Evolutionary conservation across 257 asterid species (phyloP), one percentile per base, ranked within the genome.

Genomic region (Solanum boliviense): DNA sequence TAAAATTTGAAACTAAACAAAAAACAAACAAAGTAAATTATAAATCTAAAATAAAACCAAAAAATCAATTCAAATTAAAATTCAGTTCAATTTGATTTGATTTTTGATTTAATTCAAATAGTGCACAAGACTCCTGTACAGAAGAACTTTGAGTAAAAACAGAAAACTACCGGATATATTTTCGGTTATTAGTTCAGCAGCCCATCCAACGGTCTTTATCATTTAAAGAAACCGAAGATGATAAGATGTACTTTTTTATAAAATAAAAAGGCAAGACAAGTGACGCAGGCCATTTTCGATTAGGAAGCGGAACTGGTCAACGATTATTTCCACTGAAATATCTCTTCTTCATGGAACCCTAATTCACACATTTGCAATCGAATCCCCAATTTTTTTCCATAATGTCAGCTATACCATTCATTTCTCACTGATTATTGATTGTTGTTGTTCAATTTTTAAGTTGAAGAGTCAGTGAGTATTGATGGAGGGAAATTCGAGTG

Each of bases 401-500:
- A 25, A 78, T 78, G 62, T 76, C 13, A 39, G 7, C 52, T 39
- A 38, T 76, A 27, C 32, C n/a, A n/a, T n/a, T 78, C 36, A 78
- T 39, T 78, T 76, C 34, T 39, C 34, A 13, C 60, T 76, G 58
- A 38, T 38, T 71, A 0, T 70, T 36, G 46, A 0, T 29, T 46
- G 1, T 41, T n/a, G 0, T 56, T 60, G 29, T 60, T 74, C 27
- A 38, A 25, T 11, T 78, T 25, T 25, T n/a, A n/a, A 75, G 84
- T 78, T n/a, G 32, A 84, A 62, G 87, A 85, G 8, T 60, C 67
- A 62, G 56, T 38, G 87, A 62, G 56, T 32, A 39, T 62, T 79
- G 91, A 94, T 93, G 99, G 99, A 94, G 90, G 98, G 95, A 36
- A 96, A 94, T 92, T 92, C 98, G 6, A 84, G 90, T 18, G 94